Evolutionary conservation across 345 rosid species (phyloP).

Genomic region (Dipteronia dyeriana): DNA sequence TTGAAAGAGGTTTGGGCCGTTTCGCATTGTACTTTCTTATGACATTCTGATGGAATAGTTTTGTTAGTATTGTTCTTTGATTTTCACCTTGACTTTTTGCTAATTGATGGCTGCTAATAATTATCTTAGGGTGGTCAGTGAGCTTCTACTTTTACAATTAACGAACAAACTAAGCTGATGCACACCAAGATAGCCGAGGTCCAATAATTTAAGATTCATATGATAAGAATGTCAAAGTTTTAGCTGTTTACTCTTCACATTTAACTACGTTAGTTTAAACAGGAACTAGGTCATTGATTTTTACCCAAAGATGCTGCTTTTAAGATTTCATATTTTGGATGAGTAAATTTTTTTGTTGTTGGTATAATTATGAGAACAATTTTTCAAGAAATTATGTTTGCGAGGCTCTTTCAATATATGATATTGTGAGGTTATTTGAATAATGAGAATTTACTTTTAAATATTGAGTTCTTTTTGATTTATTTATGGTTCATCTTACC

Average conservation of each 20-base stretch:
- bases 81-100: conserved; percentile 7
- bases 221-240: background rate
- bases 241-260: background rate
- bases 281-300: background rate
- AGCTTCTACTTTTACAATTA: background rate
- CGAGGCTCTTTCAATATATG: background rate
- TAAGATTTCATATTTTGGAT: background rate
- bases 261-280: background rate
- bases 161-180: background rate
- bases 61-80: conserved; percentile 9
- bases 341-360: background rate
- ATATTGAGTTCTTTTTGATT: background rate
- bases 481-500: background rate
- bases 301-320: background rate
- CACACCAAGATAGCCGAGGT: background rate
- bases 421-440: background rate
- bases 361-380: background rate
- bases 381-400: background rate
- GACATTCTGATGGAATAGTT: background rate
- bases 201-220: background rate
- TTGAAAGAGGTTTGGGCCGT: conserved; percentile 63
- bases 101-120: background rate
- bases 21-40: conserved; percentile 22
- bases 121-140: background rate
- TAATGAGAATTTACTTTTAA: background rate